Evolutionary conservation across 768 basidiomycete species (phyloP).

Genomic region (Tylopilus vinaceipallidus): DNA sequence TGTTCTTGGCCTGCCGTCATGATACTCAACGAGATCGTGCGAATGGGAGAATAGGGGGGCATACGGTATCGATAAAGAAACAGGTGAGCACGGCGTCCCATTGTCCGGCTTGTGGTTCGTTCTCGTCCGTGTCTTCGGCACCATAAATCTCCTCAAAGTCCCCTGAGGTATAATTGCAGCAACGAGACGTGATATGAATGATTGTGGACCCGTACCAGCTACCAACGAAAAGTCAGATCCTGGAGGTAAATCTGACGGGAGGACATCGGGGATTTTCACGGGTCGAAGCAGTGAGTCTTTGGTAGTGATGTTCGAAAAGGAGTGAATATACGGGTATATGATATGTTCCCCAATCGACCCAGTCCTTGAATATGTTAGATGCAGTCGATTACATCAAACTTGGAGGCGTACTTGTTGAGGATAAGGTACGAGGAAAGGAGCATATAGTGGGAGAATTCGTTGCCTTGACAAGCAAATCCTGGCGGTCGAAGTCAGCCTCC

Average conservation of each 20-base stretch:
- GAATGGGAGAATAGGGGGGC: constrained; percentile 13
- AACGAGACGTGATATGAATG: neutral
- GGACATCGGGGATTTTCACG: constrained; percentile 79
- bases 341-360: constrained; percentile 63
- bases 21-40: neutral
- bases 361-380: constrained; percentile 43
- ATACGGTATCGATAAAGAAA: constrained; percentile 95
- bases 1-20: constrained; percentile 73
- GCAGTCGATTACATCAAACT: neutral
- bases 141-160: constrained; percentile 96
- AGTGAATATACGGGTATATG: constrained; percentile 88
- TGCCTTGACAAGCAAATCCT: constrained; percentile 92
- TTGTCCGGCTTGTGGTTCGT: constrained; percentile 67
- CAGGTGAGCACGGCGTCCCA: constrained; percentile 94
- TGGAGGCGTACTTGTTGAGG: constrained; percentile 66
- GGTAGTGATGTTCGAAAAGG: constrained; percentile 79
- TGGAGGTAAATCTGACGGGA: constrained; percentile 66
- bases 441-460: constrained; percentile 97
- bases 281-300: constrained; percentile 60
- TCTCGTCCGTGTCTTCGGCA: constrained; percentile 41
- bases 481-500: neutral
- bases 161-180: constrained; percentile 40
- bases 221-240: constrained; percentile 78
- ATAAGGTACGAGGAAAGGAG: constrained; percentile 86
- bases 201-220: constrained; percentile 55